Conservation (phyloP, 129 eudicot species). For the Tanacetum coccineum region DNA sequence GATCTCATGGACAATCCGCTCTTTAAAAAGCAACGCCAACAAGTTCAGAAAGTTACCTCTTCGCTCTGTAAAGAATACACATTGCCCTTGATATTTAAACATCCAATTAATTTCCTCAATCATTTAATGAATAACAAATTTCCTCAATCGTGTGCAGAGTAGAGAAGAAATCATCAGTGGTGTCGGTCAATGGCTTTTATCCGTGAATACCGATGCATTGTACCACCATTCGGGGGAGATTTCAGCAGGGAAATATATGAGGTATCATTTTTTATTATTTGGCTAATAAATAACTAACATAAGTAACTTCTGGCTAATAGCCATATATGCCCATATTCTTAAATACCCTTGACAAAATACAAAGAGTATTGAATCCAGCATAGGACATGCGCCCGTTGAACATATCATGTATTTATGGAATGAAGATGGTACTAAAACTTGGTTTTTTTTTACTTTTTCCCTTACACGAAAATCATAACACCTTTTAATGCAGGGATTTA, state of each 20-base stretch:
- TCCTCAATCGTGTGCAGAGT: constrained; percentile 39
- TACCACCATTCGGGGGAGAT: constrained; percentile 59
- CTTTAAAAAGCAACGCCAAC: constrained; percentile 88
- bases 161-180: constrained; percentile 98
- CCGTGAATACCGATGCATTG: constrained; percentile 92
- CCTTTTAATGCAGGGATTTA: constrained; percentile 69
- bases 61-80: constrained; percentile 58
- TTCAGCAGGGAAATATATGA: constrained; percentile 80
- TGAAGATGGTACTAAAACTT: too few species aligned
- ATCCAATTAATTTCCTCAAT: not conserved
- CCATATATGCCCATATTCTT: too few species aligned
- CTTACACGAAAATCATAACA: constrained; percentile 1
- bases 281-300: constrained; percentile 3
- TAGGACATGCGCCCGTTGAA: too few species aligned
- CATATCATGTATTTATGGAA: too few species aligned
- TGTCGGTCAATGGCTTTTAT: constrained; percentile 81
- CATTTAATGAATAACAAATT: not conserved
- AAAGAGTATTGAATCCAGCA: too few species aligned
- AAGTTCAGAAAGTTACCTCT: constrained; percentile 88
- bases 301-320: constrained; percentile 3
- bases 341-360: too few species aligned
- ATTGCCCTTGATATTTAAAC: not conserved
- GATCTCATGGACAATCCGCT: constrained; percentile 61
- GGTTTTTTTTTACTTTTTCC: too few species aligned
- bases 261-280: constrained; percentile 39